These are phyloP conservation scores for Hyaloscypha bicolor DNA, from an alignment of 495 filamentous ascomycete species.

Conservation along the genomic window DNA sequence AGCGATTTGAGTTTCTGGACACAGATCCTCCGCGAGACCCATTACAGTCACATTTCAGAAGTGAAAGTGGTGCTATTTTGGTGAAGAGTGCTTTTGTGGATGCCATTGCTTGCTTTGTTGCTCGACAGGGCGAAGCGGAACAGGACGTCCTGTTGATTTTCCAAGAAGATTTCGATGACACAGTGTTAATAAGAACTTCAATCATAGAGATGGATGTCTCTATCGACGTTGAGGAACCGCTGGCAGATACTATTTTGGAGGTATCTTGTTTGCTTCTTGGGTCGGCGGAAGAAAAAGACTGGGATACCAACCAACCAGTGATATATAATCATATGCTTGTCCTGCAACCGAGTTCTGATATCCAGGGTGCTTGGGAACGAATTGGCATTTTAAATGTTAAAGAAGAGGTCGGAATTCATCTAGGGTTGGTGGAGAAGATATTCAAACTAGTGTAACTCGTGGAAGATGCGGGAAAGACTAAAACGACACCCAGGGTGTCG, in stretches of 20 bases:
- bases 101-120: slow-evolving; percentile 2
- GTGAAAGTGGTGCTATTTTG: slow-evolving; percentile 1
- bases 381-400: slow-evolving; percentile 2
- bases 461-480: too few species aligned
- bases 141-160: neutral
- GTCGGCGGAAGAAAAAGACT: neutral
- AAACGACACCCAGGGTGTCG: too few species aligned
- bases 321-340: slow-evolving; percentile 7
- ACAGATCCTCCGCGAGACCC: neutral
- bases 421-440: neutral
- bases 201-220: neutral
- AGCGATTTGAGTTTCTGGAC: neutral
- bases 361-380: neutral
- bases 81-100: slow-evolving; percentile 2
- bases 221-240: neutral
- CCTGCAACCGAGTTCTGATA: neutral
- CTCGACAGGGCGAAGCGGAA: neutral
- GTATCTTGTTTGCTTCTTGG: slow-evolving; percentile 8
- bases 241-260: neutral
- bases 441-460: slow-evolving; percentile 6
- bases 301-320: neutral
- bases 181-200: neutral
- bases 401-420: slow-evolving; percentile 3
- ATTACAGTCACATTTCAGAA: neutral
- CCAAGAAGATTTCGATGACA: neutral